Evolutionary conservation across 352 stramenopile genomes (phyloP).

Genomic region (Phytophthora multivora): DNA sequence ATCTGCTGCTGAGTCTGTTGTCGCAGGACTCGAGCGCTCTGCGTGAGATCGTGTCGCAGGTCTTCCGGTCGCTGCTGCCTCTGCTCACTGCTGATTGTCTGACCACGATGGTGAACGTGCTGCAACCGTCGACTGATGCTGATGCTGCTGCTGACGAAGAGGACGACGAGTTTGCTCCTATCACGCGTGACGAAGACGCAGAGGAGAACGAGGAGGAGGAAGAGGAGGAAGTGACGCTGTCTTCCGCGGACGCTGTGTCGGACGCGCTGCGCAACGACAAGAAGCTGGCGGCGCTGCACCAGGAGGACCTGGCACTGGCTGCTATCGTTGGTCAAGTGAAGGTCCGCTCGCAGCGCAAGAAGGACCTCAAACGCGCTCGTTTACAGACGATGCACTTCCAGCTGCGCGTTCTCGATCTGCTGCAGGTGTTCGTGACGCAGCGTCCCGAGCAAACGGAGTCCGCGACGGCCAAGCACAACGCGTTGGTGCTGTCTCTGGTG

Average conservation of each 20-base stretch:
- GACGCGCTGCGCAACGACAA: slow-evolving; percentile 69
- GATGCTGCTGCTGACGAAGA: slow-evolving; percentile 42
- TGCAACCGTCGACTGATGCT: slow-evolving; percentile 45
- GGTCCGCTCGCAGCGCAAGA: slow-evolving; percentile 73
- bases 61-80: slow-evolving; percentile 77
- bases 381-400: slow-evolving; percentile 87
- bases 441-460: slow-evolving; percentile 21
- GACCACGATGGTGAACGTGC: slow-evolving; percentile 73
- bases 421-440: slow-evolving; percentile 69
- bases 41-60: slow-evolving; percentile 83
- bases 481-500: slow-evolving; percentile 54
- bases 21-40: slow-evolving; percentile 84
- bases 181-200: slow-evolving; percentile 36
- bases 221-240: slow-evolving; percentile 65
- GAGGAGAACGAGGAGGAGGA: slow-evolving; percentile 46
- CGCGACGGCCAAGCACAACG: slow-evolving; percentile 26
- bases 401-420: slow-evolving; percentile 79
- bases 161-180: slow-evolving; percentile 52
- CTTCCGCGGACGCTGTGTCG: slow-evolving; percentile 61
- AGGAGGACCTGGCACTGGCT: slow-evolving; percentile 78
- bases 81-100: slow-evolving; percentile 66
- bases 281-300: slow-evolving; percentile 70
- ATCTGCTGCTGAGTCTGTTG: slow-evolving; percentile 83
- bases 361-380: slow-evolving; percentile 67
- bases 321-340: slow-evolving; percentile 84